Base-by-base conservation (phyloP, 352 stramenopile genomes). In the Pythium angustatum region DNA sequence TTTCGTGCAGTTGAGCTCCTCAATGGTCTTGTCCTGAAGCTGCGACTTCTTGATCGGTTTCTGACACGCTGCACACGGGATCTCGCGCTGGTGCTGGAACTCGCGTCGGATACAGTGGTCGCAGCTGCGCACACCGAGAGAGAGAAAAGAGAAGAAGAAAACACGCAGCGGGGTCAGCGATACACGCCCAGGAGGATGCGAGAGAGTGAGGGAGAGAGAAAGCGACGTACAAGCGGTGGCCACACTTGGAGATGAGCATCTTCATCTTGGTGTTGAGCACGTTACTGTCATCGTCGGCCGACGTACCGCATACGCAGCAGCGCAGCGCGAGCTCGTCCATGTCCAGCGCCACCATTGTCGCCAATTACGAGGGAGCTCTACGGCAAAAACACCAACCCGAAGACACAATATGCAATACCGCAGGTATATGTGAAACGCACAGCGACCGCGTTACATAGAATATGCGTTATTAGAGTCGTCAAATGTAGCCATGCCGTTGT, bases 261-360 rank as follows among this genome's bases (percentile, higher is more conserved):
- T 94, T 96, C 87, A 96, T 96, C 74, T 93, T 94, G 21, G 85
- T 96, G 73, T 96, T 96, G 59, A 96, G 82, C 65, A 93, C 88
- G 72, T 96, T 96, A 69, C 75, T 85, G 73, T 96, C 85, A 58
- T 94, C 85, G 58, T 96, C 85, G 31, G 75, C 75, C 24, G 83
- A 91, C 64, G 87, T 96, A 66, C 87, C 85, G 72, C 87, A 96
- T 38, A 95, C 87, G 76, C 87, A 95, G 83, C 87, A 95, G 73
- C 84, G 84, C 68, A 89, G 77, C 73, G 84, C 76, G 57, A 93
- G 62, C 38, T 93, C 84, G 52, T 95, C 87, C 49, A 64, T 78
- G 50, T 87, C 80, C 66, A 73, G 69, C n/a, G 56, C 26, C 14
- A 63, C 56, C 56, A 63, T 63, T n/a, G n/a, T n/a, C n/a, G n/a